Base-by-base conservation (phyloP, 2,329 filamentous ascomycete genomes). In the Trichophyton rubrum region DNA sequence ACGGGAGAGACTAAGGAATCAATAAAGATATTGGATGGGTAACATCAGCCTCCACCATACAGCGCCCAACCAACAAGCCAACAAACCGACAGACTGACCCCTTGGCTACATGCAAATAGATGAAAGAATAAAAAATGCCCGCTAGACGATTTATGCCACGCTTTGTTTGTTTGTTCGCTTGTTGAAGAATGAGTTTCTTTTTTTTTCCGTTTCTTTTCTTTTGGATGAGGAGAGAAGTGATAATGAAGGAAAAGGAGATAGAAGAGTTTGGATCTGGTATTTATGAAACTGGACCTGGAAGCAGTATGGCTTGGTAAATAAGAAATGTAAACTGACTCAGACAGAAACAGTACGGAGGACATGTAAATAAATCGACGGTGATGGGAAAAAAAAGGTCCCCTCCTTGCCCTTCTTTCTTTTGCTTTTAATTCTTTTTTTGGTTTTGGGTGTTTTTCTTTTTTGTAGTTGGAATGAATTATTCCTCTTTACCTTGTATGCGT, bases 291-390 rank as follows among this genome's bases (percentile, higher is more conserved):
- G 49, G 49, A 55, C 33, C 22, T 35, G 27, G 49, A 27, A 55
- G 49, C 49, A 27, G 17, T 55, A 55, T 55, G 49, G 49, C 49
- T 43, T 55, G 27, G 33, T 55, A 55, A 27, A 55, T 55, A 55
- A 49, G 22, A 27, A 22, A 38, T 38, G 33, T 38, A 38, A 38
- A 38, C 33, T 38, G 33, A 38, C 33, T 13, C 33, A 38, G 33
- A 38, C 7, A 30, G 17, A 35, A 35, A 55, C 13, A 55, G 15
- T 33, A 35, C 27, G n/a, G 49, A 8, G 33, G 49, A 49, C 33
- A 49, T 27, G 17, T 13, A 49, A 49, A 49, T 13, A 49, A 27
- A 38, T 38, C 3, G 47, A 53, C 8, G 27, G 30, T 55, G 33
- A 6, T 15, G 49, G 49, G 49, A 35, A 15, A 22, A 20, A 53